Percentiles rank a stretch among this genome's conserved stretches.
Evolutionary conservation across 1,139 yeast species (phyloP).

Genomic region (Saccharomycopsis hybrid): DNA sequence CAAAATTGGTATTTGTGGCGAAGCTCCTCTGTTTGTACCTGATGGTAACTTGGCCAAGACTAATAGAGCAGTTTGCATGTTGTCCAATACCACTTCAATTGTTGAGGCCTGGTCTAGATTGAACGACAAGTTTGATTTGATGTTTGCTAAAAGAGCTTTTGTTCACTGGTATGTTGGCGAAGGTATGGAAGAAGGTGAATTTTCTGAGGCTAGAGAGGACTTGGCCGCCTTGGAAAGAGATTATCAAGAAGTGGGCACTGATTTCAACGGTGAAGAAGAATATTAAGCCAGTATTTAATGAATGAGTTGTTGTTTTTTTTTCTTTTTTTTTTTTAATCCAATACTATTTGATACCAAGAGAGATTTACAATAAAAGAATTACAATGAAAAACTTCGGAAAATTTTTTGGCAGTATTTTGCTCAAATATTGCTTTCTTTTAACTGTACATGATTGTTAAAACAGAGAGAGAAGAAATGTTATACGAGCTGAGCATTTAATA

Average conservation of each 20-base stretch:
- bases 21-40: slow-evolving; percentile 78
- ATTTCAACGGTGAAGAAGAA: slow-evolving; percentile 56
- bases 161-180: slow-evolving; percentile 93
- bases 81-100: slow-evolving; percentile 87
- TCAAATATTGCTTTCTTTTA: too few species aligned
- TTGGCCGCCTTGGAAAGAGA: slow-evolving; percentile 97
- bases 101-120: slow-evolving; percentile 86
- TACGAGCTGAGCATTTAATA: too few species aligned
- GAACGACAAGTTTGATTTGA: slow-evolving; percentile 81
- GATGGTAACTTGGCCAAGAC: slow-evolving; percentile 83
- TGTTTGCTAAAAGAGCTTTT: slow-evolving; percentile 91
- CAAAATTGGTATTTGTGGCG: slow-evolving; percentile 86
- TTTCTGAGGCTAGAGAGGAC: slow-evolving; percentile 89
- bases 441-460: too few species aligned
- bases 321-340: too few species aligned
- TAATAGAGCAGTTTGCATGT: slow-evolving; percentile 84
- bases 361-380: too few species aligned
- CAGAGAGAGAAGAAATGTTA: too few species aligned
- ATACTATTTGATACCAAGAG: too few species aligned
- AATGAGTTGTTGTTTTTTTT: too few species aligned
- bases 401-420: too few species aligned
- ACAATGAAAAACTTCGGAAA: too few species aligned
- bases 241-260: slow-evolving; percentile 93
- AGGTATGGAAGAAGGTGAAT: slow-evolving; percentile 94
- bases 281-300: background rate